These are phyloP conservation scores for Graphilbum sp. DNA, from an alignment of 2,329 filamentous ascomycete species.

Conservation along the genomic window DNA sequence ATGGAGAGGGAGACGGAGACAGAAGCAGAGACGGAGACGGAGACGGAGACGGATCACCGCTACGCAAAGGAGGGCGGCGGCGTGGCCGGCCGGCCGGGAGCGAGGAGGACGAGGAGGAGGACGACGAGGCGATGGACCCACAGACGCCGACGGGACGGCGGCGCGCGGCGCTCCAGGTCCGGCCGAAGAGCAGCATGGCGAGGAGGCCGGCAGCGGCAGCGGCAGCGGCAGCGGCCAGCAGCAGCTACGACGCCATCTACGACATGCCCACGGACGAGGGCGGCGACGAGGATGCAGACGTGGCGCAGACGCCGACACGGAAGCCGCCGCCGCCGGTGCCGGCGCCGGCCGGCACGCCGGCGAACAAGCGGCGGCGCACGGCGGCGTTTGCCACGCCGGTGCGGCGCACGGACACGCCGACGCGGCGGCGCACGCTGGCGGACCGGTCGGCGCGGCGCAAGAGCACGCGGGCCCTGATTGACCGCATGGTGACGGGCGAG, in stretches of 20 bases:
- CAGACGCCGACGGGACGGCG: background rate
- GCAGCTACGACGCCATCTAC: conserved; percentile 2
- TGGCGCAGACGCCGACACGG: background rate
- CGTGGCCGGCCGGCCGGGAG: too few relatives aligned
- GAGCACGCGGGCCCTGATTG: conserved; percentile 61
- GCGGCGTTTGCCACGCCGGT: conserved; percentile 16
- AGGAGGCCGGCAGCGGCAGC: background rate
- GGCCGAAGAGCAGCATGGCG: background rate
- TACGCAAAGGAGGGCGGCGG: background rate
- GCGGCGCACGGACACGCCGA: conserved; percentile 35
- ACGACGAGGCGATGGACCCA: background rate
- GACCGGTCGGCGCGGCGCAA: conserved; percentile 80
- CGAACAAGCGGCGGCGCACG: conserved; percentile 10
- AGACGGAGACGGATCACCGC: background rate
- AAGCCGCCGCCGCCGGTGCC: conserved; percentile 8
- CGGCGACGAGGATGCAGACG: background rate
- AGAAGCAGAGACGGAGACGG: background rate
- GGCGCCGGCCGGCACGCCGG: conserved; percentile 1
- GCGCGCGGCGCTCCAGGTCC: background rate
- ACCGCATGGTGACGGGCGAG: conserved; percentile 47
- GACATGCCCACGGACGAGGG: conserved; percentile 2
- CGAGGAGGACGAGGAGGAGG: background rate
- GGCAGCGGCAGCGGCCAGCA: background rate
- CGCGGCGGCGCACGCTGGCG: conserved; percentile 45
- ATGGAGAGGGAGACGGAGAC: background rate